phyloP scores from a whole-genome alignment of 2,329 filamentous ascomycete genomes.

The Fusarium concolor region DNA sequence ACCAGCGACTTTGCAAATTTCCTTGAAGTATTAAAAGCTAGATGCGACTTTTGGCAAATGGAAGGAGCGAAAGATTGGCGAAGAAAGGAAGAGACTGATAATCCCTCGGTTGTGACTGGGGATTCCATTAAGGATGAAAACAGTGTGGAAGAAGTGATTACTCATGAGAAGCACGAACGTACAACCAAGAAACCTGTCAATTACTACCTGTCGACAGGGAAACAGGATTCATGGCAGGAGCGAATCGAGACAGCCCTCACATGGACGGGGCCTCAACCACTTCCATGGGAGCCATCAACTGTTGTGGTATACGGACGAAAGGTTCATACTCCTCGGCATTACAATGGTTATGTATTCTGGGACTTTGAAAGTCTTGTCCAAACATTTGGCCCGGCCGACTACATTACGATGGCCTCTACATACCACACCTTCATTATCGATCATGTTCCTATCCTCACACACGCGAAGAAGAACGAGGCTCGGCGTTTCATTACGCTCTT shows the following conservation, averaged over 20 bases:
- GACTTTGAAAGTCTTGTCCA: constrained; percentile 76
- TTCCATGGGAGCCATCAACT: constrained; percentile 57
- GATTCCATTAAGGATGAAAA: background rate
- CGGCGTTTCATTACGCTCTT: constrained; percentile 83
- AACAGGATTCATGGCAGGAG: constrained; percentile 47
- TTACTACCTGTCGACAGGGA: constrained; percentile 47
- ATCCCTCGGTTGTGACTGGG: constrained; percentile 1
- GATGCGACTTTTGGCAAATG: constrained; percentile 89
- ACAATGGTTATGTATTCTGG: constrained; percentile 71
- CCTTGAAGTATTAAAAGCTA: constrained; percentile 78
- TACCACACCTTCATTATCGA: constrained; percentile 84
- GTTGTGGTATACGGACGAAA: constrained; percentile 72
- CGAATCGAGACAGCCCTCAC: constrained; percentile 41
- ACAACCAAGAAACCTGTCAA: constrained; percentile 45
- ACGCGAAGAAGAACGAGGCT: constrained; percentile 82
- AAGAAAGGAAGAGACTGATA: constrained; percentile 59
- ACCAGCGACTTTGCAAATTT: constrained; percentile 81
- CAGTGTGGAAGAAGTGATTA: background rate
- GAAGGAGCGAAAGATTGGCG: constrained; percentile 80
- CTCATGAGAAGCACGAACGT: constrained; percentile 32
- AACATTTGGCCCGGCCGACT: constrained; percentile 81
- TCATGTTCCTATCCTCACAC: constrained; percentile 73
- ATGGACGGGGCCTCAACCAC: constrained; percentile 31
- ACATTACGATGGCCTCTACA: constrained; percentile 82
- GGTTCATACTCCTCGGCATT: constrained; percentile 68